A percentile compares a stretch with the other conserved stretches of the same genome.
Evolutionary conservation across 2,329 filamentous ascomycete genomes (phyloP).

Genomic region (Pseudogymnoascus sp.): DNA sequence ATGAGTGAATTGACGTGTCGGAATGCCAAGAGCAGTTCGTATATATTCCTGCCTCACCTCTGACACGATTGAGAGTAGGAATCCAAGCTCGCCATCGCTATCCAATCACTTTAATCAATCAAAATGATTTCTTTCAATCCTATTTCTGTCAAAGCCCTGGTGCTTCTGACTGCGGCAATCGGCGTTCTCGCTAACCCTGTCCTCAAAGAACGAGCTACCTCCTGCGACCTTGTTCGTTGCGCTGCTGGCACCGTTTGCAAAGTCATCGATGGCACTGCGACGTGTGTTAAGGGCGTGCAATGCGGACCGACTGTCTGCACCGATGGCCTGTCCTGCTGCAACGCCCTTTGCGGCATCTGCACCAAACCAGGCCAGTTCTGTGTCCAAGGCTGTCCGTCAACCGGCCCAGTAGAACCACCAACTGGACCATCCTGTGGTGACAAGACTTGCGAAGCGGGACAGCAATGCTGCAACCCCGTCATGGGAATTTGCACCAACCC

Average conservation of each 20-base stretch:
- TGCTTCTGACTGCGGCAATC: background rate
- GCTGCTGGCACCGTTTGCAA: background rate
- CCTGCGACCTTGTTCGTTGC: background rate
- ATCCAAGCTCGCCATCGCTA: constrained; percentile 5
- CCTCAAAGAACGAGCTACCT: background rate
- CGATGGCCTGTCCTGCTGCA: background rate
- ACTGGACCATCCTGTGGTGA: background rate
- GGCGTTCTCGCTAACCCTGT: background rate
- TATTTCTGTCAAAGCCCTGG: background rate
- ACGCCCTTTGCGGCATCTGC: background rate
- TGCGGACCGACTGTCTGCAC: background rate
- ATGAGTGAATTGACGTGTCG: background rate
- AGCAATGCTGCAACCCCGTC: background rate
- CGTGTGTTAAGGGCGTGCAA: background rate
- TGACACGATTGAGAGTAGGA: background rate
- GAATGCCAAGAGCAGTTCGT: constrained; percentile 1
- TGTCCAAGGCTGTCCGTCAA: background rate
- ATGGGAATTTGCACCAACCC: constrained; percentile 2
- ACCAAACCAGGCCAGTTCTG: background rate
- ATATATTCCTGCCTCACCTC: constrained; percentile 1
- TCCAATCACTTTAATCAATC: background rate
- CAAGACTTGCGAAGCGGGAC: background rate
- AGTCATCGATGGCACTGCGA: background rate
- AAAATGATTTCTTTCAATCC: constrained; percentile 4
- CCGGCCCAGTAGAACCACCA: background rate